Evolutionary conservation across 2,329 filamentous ascomycete species (phyloP).

Genomic region (Cladosporium colombiae): DNA sequence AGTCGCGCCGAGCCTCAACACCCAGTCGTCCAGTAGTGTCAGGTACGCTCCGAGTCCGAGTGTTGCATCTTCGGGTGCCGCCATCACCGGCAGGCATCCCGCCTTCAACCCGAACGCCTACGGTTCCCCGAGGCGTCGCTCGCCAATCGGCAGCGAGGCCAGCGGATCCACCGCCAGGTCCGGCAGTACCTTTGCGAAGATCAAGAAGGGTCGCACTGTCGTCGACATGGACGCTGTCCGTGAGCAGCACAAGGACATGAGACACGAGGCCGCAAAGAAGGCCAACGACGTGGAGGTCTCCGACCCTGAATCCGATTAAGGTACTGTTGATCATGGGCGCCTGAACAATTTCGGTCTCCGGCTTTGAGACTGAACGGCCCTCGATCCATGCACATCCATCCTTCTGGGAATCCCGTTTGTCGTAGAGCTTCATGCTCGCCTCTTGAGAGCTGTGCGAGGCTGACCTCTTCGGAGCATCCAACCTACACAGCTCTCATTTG

Average conservation of each 20-base stretch:
- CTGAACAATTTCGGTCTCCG: not conserved
- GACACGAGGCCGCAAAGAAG: not conserved
- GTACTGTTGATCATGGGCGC: not conserved
- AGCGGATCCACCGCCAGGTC: not conserved
- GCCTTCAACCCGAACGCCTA: slow-evolving; percentile 7
- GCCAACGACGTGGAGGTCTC: not conserved
- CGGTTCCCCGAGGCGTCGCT: not conserved
- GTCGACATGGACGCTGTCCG: slow-evolving; percentile 9
- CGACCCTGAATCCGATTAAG: not conserved
- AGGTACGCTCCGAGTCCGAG: not conserved
- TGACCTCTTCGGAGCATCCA: not conserved
- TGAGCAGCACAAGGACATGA: not conserved
- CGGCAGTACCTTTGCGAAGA: not conserved
- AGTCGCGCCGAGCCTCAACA: not conserved
- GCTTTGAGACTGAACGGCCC: not conserved
- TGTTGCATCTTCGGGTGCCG: not conserved
- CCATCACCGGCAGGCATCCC: not conserved
- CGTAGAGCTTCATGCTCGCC: not conserved
- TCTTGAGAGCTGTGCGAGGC: not conserved
- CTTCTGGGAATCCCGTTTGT: not conserved
- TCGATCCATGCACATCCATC: not conserved
- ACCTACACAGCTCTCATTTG: not conserved
- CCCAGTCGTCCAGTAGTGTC: not conserved
- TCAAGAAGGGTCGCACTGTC: not conserved
- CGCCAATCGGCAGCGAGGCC: not conserved